Evolutionary conservation across 345 rosid genomes (phyloP).

Genomic region (Microcos paniculata): DNA sequence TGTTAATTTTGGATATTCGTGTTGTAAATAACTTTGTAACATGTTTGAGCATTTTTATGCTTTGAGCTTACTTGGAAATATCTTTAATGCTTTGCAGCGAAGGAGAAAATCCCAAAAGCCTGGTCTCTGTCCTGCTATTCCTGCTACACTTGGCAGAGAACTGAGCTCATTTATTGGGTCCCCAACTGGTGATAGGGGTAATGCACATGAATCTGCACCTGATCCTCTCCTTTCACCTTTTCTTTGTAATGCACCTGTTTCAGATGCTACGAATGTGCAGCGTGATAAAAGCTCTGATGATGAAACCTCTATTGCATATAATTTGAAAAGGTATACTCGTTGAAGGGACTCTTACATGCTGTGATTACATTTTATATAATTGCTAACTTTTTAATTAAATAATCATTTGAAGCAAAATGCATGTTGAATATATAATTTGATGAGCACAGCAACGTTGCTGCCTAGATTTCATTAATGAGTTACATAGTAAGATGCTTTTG

Average conservation of each 20-base stretch:
- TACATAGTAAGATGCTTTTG: background rate
- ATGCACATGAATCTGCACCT: slow-evolving; percentile 26
- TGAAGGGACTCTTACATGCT: background rate
- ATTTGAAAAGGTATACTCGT: slow-evolving; percentile 39
- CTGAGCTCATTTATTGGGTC: slow-evolving; percentile 44
- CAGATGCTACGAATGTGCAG: slow-evolving; percentile 23
- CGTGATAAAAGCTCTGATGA: slow-evolving; percentile 24
- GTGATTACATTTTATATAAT: background rate
- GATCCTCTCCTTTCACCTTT: slow-evolving; percentile 55
- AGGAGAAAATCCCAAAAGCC: slow-evolving; percentile 46
- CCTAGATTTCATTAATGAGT: background rate
- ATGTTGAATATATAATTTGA: background rate
- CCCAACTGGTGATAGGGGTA: slow-evolving; percentile 28
- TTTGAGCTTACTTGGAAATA: slow-evolving; percentile 15
- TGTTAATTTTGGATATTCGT: slow-evolving; percentile 5
- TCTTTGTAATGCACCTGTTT: slow-evolving; percentile 25
- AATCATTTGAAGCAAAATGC: background rate
- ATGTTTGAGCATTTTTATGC: background rate
- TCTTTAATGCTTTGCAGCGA: slow-evolving; percentile 34
- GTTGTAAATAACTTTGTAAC: background rate
- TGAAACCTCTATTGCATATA: slow-evolving; percentile 14
- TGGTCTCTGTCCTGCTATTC: slow-evolving; percentile 31
- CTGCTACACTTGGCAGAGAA: slow-evolving; percentile 45
- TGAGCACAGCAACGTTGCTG: background rate
- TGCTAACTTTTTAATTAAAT: background rate